Percentiles rank a stretch among this genome's conserved stretches.
These are phyloP conservation scores for Dryas alaskensis DNA, from an alignment of 306 rosid species.

Conservation along the genomic window DNA sequence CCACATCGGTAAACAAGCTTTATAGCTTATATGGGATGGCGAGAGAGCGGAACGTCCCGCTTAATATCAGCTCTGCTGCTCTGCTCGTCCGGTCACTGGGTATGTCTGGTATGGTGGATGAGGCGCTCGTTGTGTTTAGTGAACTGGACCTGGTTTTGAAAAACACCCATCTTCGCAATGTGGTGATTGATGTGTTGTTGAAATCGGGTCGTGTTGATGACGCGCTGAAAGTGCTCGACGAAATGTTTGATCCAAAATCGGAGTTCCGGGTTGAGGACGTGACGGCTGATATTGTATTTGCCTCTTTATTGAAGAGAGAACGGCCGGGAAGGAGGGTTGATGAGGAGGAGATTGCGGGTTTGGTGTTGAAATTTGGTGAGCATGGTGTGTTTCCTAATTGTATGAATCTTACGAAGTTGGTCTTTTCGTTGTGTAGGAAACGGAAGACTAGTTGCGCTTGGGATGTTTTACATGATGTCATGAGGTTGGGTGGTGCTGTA, in stretches of 20 bases:
- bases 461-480: constrained; percentile 54
- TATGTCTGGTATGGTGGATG: constrained; percentile 46
- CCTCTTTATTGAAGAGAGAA: constrained; percentile 32
- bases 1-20: constrained; percentile 36
- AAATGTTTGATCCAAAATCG: constrained; percentile 56
- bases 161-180: constrained; percentile 47
- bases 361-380: constrained; percentile 49
- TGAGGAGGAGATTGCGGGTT: constrained; percentile 44
- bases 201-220: constrained; percentile 34
- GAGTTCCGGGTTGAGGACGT: constrained; percentile 38
- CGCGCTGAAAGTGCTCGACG: constrained; percentile 59
- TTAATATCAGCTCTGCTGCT: constrained; percentile 30
- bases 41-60: constrained; percentile 27
- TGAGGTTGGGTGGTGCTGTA: constrained; percentile 49
- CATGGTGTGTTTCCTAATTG: constrained; percentile 47
- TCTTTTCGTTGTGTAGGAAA: constrained; percentile 48
- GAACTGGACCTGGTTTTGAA: constrained; percentile 40
- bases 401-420: constrained; percentile 48
- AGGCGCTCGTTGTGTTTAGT: constrained; percentile 37
- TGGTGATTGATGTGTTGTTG: constrained; percentile 29
- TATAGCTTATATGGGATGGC: constrained; percentile 39
- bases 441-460: constrained; percentile 50
- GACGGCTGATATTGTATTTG: constrained; percentile 49
- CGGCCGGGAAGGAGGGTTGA: constrained; percentile 29
- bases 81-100: constrained; percentile 41